Base-by-base conservation (phyloP, 306 rosid genomes). In the Fragaria ananassa region DNA sequence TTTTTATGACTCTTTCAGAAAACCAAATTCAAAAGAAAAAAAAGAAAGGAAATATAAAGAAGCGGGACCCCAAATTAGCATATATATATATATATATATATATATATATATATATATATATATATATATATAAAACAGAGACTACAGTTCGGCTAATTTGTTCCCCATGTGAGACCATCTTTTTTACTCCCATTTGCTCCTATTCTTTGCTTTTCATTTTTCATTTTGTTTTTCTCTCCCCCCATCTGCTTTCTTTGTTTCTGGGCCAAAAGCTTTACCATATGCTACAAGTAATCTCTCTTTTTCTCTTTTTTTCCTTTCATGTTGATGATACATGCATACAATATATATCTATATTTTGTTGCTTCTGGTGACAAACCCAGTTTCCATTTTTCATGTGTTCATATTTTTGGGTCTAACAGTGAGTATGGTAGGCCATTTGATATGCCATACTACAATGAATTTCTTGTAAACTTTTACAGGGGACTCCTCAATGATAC, bases 81-180 rank as follows among this genome's bases (percentile, higher is more conserved):
- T 78, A 75, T 61, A 73, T 79, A 73, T 79, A 27, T 27, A 1
- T 29, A 60, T 12, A 76, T 80, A 2, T 31, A 60, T 12, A 76
- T 80, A 78, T 78, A 75, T 61, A 74, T 79, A 74, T 79, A 29
- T 29, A 2, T 31, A 60, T 12, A 76, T 80, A 78, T 78, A 75
- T 61, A 74, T 79, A 74, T 79, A 29, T 29, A 2, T 31, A 60
- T 12, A 76, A 29, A 78, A 44, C 31, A 50, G 5, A 70, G 45
- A 18, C 70, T 72, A 86, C 93, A 85, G 88, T 85, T 85, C 75
- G 86, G 81, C 90, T 74, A 76, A 66, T 87, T 88, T 86, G 86
- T 81, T 86, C 79, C 76, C 91, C 93, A 89, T 89, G 94, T 93
- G 57, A 45, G 77, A 60, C 35, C 41, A 68, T 60, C 61, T 44